phyloP scores from a whole-genome alignment of 73 alveolate species.

The Paramecium bursaria region DNA sequence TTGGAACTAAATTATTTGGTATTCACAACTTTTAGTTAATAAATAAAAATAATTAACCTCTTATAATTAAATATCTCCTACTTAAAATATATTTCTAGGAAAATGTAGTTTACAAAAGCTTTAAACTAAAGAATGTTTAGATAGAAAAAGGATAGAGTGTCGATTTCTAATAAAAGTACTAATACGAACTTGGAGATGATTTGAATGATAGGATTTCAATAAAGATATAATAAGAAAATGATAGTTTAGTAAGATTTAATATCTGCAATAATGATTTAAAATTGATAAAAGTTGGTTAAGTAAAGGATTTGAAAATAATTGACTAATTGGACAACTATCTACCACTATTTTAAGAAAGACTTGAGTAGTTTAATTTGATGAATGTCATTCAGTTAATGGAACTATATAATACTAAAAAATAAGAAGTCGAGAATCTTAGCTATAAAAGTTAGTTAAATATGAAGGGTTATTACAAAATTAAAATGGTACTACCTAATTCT shows the following conservation, averaged over 20 bases:
- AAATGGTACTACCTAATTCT: conserved; percentile 24
- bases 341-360: background rate
- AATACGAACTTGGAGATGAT: conserved; percentile 19
- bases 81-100: conserved; percentile 15
- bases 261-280: conserved; percentile 50
- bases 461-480: background rate
- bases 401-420: background rate
- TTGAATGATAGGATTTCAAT: conserved; percentile 13
- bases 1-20: conserved; percentile 22
- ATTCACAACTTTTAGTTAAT: conserved; percentile 39
- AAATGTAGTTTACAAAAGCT: background rate
- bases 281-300: background rate
- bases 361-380: conserved; percentile 9
- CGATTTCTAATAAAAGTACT: background rate
- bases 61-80: background rate
- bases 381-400: background rate
- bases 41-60: background rate
- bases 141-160: background rate
- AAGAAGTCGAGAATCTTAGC: conserved; percentile 11
- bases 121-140: background rate
- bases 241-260: background rate
- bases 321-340: background rate
- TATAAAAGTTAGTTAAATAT: background rate
- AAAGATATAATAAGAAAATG: background rate
- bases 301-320: conserved; percentile 8